Percentiles rank a stretch among this genome's conserved stretches.
phyloP scores from a whole-genome alignment of 176 grass and related monocot genomes.

The Musa itinerans region DNA sequence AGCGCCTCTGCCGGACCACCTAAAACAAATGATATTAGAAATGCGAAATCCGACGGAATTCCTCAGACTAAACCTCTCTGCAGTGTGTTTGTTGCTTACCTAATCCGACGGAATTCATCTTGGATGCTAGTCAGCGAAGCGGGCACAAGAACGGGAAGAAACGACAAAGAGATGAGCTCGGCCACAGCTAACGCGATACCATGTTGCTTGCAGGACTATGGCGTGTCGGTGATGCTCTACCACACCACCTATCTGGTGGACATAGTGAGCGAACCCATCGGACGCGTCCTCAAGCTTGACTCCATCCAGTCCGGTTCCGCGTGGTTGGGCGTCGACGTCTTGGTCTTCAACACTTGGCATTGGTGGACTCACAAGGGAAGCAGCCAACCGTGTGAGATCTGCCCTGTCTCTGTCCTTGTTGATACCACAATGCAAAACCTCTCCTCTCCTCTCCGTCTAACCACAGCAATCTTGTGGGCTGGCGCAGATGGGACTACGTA shows the following conservation, averaged over 20 bases:
- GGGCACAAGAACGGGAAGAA: too few species aligned
- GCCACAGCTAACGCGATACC: too few species aligned
- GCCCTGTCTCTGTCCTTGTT: too few species aligned
- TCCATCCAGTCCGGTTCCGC: constrained; percentile 20
- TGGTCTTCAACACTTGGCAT: constrained; percentile 61
- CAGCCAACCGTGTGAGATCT: background rate
- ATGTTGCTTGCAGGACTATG: constrained; percentile 22
- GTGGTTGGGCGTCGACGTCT: constrained; percentile 38
- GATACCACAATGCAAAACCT: background rate
- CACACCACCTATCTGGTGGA: constrained; percentile 42
- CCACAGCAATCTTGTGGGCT: too few species aligned
- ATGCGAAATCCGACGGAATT: too few species aligned
- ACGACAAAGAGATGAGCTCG: too few species aligned
- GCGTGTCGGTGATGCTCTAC: constrained; percentile 30
- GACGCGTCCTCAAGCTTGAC: constrained; percentile 39
- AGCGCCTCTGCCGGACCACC: too few species aligned
- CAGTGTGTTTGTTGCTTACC: too few species aligned
- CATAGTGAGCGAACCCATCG: constrained; percentile 22
- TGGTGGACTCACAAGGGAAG: constrained; percentile 48
- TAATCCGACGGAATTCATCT: too few species aligned
- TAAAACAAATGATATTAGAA: too few species aligned
- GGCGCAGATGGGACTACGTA: constrained; percentile 48
- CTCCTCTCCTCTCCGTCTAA: background rate
- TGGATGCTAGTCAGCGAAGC: too few species aligned
- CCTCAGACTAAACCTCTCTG: too few species aligned